Base-by-base conservation (phyloP, 2,329 filamentous ascomycete species). In the Neofusicoccum parvum region DNA sequence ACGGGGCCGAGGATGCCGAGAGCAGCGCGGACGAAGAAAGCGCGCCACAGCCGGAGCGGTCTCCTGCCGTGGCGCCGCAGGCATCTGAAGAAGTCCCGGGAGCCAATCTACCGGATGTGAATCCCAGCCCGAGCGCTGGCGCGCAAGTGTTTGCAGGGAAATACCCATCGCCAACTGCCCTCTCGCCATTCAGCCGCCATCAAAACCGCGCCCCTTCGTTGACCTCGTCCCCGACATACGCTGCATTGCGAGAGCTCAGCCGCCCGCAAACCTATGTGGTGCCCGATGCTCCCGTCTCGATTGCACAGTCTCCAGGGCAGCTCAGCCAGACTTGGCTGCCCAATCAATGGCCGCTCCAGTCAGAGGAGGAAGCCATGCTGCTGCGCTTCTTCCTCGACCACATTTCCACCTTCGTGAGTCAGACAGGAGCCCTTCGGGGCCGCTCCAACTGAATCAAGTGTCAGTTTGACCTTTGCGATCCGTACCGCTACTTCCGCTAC, bases 311-410 rank as follows among this genome's bases (percentile, higher is more conserved):
- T 1, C 41, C 63, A 0, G 67, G 68, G 7, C 69, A 70, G n/a
- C 58, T 62, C n/a, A 72, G 75, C 59, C 72, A 77, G 36, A 74
- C 74, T 32, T 72, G 73, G 7, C 69, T 71, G 5, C 71, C 68
- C 48, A 72, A 73, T 17, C 72, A 76, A 17, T 77, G 75, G 75
- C 75, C 76, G 1, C 62, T 77, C 10, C 72, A 75, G 48, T 71
- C 74, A 39, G 76, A 78, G 51, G 74, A 76, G 53, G 76, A 78
- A 49, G 75, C 75, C 5, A 77, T 75, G 73, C 68, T 78, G 14
- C 67, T 77, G 2, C 72, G 72, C 43, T 74, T 77, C 63, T 78
- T 76, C 45, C 72, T 78, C 23, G 74, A 77, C 34, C 72, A 77
- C 36, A 72, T 77, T 45, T 75, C 75, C 1, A 67, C 75, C 20